Conservation (phyloP, 257 asterid species). For the Lantana camara region DNA sequence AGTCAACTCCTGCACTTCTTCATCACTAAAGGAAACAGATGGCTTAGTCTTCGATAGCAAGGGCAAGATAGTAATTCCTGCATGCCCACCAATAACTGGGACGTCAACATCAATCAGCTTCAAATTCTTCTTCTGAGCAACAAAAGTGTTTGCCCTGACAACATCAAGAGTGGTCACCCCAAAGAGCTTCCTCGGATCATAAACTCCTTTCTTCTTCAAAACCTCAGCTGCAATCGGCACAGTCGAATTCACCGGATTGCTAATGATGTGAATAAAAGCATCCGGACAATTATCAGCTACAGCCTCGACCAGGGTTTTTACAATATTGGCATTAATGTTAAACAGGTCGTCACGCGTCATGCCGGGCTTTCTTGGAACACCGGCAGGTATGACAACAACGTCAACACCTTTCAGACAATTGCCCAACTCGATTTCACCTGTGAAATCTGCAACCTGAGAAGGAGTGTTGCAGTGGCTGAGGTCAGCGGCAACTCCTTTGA, state of each 20-base stretch:
- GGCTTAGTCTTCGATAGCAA: slow-evolving; percentile 76
- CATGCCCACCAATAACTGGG: slow-evolving; percentile 86
- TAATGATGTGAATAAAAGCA: slow-evolving; percentile 81
- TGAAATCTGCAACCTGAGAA: slow-evolving; percentile 63
- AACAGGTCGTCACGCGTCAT: slow-evolving; percentile 92
- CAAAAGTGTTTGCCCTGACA: slow-evolving; percentile 80
- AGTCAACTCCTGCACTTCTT: slow-evolving; percentile 67
- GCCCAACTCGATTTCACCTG: slow-evolving; percentile 68
- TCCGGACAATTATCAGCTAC: slow-evolving; percentile 86
- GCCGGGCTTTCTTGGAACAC: slow-evolving; percentile 89
- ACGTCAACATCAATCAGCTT: slow-evolving; percentile 83
- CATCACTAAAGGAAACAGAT: slow-evolving; percentile 54
- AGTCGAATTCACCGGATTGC: slow-evolving; percentile 88
- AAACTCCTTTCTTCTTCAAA: slow-evolving; percentile 73
- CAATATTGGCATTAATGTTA: slow-evolving; percentile 78
- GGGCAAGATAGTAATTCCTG: slow-evolving; percentile 81
- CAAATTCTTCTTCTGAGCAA: slow-evolving; percentile 73
- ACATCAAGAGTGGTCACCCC: slow-evolving; percentile 89
- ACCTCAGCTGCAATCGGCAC: slow-evolving; percentile 90
- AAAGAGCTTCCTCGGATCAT: slow-evolving; percentile 76
- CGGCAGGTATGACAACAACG: slow-evolving; percentile 86
- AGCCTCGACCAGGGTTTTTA: slow-evolving; percentile 67
- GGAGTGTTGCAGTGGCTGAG: slow-evolving; percentile 94
- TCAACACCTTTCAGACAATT: slow-evolving; percentile 63
- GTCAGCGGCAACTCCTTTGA: slow-evolving; percentile 86